Percentiles rank a stretch among this genome's conserved stretches.
Conservation (phyloP, 1,284 basidiomycete genomes). For the Termitomyces sp. region DNA sequence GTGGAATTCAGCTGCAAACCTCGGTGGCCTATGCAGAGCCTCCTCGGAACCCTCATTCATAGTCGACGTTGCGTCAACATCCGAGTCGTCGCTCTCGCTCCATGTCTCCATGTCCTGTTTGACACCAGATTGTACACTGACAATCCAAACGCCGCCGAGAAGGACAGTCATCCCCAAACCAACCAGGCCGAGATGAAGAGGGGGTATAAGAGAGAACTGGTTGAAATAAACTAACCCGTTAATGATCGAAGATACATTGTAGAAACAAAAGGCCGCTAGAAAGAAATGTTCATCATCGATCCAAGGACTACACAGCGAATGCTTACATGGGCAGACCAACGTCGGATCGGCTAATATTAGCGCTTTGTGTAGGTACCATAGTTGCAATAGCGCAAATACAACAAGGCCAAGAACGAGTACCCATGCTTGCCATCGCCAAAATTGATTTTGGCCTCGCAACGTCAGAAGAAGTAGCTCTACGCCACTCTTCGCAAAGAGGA, state of each 20-base stretch:
- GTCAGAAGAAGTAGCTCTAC: slow-evolving; percentile 87
- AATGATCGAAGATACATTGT: slow-evolving; percentile 89
- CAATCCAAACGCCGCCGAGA: slow-evolving; percentile 87
- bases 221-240: slow-evolving; percentile 89
- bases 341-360: slow-evolving; percentile 84
- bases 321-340: slow-evolving; percentile 83
- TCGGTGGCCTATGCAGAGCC: not conserved
- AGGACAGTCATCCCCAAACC: slow-evolving; percentile 76
- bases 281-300: slow-evolving; percentile 7
- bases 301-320: not conserved
- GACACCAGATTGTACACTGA: slow-evolving; percentile 61
- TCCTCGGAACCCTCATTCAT: slow-evolving; percentile 3
- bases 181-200: slow-evolving; percentile 70
- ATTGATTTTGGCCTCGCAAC: slow-evolving; percentile 80
- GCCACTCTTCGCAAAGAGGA: slow-evolving; percentile 92
- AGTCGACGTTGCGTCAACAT: slow-evolving; percentile 1
- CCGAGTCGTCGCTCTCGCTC: slow-evolving; percentile 35
- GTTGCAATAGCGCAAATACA: slow-evolving; percentile 70
- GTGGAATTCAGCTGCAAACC: slow-evolving; percentile 6
- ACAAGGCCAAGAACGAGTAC: slow-evolving; percentile 66
- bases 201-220: slow-evolving; percentile 74
- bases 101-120: slow-evolving; percentile 51
- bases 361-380: slow-evolving; percentile 93
- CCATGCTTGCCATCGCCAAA: slow-evolving; percentile 83
- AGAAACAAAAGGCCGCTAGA: slow-evolving; percentile 90